These are phyloP conservation scores for Talaromyces albobiverticillius DNA, from an alignment of 2,329 filamentous ascomycete genomes.

Conservation along the genomic window DNA sequence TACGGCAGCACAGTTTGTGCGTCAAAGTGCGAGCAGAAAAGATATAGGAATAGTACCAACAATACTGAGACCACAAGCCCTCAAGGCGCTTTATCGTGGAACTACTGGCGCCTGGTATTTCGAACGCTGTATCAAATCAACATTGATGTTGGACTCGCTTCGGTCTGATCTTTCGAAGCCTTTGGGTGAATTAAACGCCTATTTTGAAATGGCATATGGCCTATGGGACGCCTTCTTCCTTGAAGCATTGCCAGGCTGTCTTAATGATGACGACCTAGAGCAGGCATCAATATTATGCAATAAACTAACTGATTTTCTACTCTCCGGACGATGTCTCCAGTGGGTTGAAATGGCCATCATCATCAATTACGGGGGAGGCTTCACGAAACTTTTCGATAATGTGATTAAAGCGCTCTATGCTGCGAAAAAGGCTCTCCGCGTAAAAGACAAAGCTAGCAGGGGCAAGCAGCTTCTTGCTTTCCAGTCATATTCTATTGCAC, in stretches of 20 bases:
- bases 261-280: slow-evolving; percentile 1
- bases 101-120: slow-evolving; percentile 1
- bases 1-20: slow-evolving; percentile 1
- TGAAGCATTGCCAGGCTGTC: not conserved
- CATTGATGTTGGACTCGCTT: not conserved
- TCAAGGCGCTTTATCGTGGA: slow-evolving; percentile 5
- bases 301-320: not conserved
- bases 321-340: not conserved
- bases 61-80: not conserved
- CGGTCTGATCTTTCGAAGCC: not conserved
- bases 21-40: not conserved
- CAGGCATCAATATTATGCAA: not conserved
- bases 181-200: not conserved
- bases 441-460: not conserved
- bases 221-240: slow-evolving; percentile 4
- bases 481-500: not conserved
- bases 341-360: slow-evolving; percentile 8
- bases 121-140: not conserved
- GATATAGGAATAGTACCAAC: not conserved
- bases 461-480: not conserved
- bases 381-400: not conserved
- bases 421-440: not conserved
- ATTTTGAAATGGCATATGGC: slow-evolving; percentile 7
- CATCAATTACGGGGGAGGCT: slow-evolving; percentile 2
- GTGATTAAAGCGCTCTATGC: not conserved